Evolutionary conservation across 2,329 filamentous ascomycete species (phyloP).

Genomic region (Neonectria coccinea): DNA sequence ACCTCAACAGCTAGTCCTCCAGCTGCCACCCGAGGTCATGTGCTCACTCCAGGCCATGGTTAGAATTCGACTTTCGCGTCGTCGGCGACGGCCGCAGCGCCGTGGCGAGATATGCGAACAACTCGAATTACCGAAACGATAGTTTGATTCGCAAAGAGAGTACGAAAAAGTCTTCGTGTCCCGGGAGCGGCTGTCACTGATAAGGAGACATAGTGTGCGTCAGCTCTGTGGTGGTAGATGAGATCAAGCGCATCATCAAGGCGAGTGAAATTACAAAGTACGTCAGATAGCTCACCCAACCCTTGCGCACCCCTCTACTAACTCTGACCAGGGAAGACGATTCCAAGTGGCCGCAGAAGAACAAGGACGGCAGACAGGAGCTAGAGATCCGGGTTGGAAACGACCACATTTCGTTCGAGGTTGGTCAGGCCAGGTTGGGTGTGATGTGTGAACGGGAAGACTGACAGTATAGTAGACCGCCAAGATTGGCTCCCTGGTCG

Average conservation of each 20-base stretch:
- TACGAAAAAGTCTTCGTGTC: conserved; percentile 60
- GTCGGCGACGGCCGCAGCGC: conserved; percentile 94
- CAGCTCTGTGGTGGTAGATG: conserved; percentile 87
- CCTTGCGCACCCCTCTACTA: conserved; percentile 27
- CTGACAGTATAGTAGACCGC: conserved; percentile 74
- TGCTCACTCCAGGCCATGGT: conserved; percentile 24
- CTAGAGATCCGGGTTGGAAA: conserved; percentile 93
- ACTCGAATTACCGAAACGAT: conserved; percentile 99
- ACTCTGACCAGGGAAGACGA: conserved; percentile 83
- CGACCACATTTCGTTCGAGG: conserved; percentile 98
- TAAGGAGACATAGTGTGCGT: conserved; percentile 82
- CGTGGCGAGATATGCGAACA: conserved; percentile 96
- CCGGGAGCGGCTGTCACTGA: conserved; percentile 21
- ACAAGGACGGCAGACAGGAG: conserved; percentile 97
- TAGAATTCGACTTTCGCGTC: conserved; percentile 96
- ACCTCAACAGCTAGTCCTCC: background rate
- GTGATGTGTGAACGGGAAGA: conserved; percentile 5
- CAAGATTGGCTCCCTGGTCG: conserved; percentile 96
- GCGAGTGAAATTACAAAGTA: conserved; percentile 98
- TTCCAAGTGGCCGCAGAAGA: conserved; percentile 98
- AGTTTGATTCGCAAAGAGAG: conserved; percentile 99
- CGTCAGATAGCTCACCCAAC: conserved; percentile 34
- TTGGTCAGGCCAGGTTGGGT: conserved; percentile 53
- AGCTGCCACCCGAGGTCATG: background rate
- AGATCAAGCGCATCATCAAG: conserved; percentile 98